Base-by-base conservation (phyloP, 2,329 filamentous ascomycete genomes). In the Colletotrichum lupini region DNA sequence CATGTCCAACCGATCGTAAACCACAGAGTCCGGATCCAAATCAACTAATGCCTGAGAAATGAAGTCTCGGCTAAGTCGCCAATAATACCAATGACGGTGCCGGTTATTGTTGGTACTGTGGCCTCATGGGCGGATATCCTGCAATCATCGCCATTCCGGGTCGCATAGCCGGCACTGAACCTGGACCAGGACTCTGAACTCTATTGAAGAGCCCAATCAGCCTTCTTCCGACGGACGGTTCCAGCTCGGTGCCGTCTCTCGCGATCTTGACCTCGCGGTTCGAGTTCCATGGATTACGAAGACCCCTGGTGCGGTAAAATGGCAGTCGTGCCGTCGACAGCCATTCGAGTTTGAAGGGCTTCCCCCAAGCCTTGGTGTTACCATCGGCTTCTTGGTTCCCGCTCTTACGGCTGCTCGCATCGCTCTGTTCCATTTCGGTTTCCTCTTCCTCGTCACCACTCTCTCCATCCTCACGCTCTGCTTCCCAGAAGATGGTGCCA, bases 401-500 rank as follows among this genome's bases (percentile, higher is more conserved):
- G 78, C 84, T 85, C 75, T 79, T 82, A 22, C 68, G 61, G 37
- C 72, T 74, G 63, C 68, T 74, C 28, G 26, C 72, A 19, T 74
- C 72, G 64, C 79, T 79, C 73, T 84, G 86, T 12, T 76, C 77
- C 4, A 86, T 86, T n/a, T 88, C 88, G n/a, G 84, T 82, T 30
- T 83, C 82, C 5, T 86, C 86, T n/a, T 88, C 88, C 24, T 84
- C 84, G 9, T 83, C 86, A 57, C 85, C 85, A 24, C 76, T 77
- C 16, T 82, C 81, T 1, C 80, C 78, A 1, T 91, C 91, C 0
- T 90, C 89, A 37, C 87, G 82, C 62, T 96, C 92, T 7, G 92
- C 92, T 81, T 98, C 96, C 96, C 96, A 98, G 79, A 98, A 98
- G 53, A 98, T 98, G 0, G 95, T 98, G 0, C 96, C 96, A n/a